These are phyloP conservation scores for Umbelopsis sp. DNA, from an alignment of 192 early-diverging fungal genomes.

Conservation along the genomic window DNA sequence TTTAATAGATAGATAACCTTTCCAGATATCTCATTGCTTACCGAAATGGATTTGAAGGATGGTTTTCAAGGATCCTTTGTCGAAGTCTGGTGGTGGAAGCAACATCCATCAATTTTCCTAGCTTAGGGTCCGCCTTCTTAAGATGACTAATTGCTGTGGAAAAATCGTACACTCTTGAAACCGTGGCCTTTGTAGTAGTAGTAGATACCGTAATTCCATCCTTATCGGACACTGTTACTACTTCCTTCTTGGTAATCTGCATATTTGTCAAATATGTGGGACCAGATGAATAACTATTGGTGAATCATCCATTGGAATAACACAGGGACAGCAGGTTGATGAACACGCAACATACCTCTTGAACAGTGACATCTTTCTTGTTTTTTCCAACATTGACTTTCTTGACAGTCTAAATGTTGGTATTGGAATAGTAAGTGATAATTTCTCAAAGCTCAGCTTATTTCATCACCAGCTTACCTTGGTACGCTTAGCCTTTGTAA, in stretches of 20 bases:
- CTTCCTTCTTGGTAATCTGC: background rate
- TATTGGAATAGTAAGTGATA: background rate
- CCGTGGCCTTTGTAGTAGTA: background rate
- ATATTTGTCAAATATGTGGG: background rate
- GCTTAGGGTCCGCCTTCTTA: constrained; percentile 43
- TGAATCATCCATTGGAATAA: too few relatives aligned
- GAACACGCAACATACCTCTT: too few relatives aligned
- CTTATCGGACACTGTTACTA: too few relatives aligned
- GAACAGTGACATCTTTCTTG: background rate
- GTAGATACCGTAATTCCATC: background rate
- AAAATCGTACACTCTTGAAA: constrained; percentile 17
- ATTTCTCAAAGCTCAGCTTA: background rate
- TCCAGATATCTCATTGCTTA: background rate
- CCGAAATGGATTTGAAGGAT: constrained; percentile 26
- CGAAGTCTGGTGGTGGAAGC: constrained; percentile 35
- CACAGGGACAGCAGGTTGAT: too few relatives aligned
- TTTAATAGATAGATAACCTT: too few relatives aligned
- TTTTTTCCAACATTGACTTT: background rate
- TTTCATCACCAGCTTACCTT: background rate
- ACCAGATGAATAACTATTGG: too few relatives aligned
- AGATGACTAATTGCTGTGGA: constrained; percentile 43
- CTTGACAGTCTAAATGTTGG: background rate
- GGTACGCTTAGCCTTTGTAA: background rate
- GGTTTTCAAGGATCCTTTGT: constrained; percentile 34
- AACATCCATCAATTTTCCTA: constrained; percentile 44